Evolutionary conservation across 345 rosid genomes (phyloP), one percentile per base, ranked within the genome.

Genomic region (Heritiera fomes): DNA sequence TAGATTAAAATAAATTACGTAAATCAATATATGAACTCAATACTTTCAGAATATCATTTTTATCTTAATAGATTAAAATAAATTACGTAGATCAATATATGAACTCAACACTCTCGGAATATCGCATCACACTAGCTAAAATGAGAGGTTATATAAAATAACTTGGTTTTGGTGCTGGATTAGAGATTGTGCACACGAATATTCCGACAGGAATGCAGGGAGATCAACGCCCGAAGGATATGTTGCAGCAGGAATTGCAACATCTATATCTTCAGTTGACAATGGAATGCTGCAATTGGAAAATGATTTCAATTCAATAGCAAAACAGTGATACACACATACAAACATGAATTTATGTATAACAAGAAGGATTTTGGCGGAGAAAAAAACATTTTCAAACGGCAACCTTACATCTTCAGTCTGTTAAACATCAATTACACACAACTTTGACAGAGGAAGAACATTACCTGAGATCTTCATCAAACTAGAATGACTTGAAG

Each of bases 401-500:
- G 52, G 30, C 53, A 62, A 28, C 15, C 14, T 13, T 1, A 11
- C 67, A 14, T 18, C 23, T 61, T 28, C 6, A 15, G 17, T 75
- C 41, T 10, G 18, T 41, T 41, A 38, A 71, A 34, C 7, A 52
- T 72, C 28, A 2, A 10, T 3, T 7, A 0, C n/a, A 43, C 9
- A 45, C 13, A 20, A 18, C 7, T 13, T 38, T 40, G 71, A 76
- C 10, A 38, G 62, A 53, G 13, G 8, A 76, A 50, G 63, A 20
- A 60, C 5, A 72, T 47, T 87, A 95, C 99, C 99, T 95, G 75
- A 94, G 85, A 87, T 95, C 96, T 84, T 93, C 99, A 83, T 95
- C 99, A 82, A 95, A 79, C 81, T 93, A 82, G 87, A 95, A 93
- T 40, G 98, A 92, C 69, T 91, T 93, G 3, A 97, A 91, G 50